phyloP scores from a whole-genome alignment of 257 asterid species.

The Jacaranda mimosifolia region DNA sequence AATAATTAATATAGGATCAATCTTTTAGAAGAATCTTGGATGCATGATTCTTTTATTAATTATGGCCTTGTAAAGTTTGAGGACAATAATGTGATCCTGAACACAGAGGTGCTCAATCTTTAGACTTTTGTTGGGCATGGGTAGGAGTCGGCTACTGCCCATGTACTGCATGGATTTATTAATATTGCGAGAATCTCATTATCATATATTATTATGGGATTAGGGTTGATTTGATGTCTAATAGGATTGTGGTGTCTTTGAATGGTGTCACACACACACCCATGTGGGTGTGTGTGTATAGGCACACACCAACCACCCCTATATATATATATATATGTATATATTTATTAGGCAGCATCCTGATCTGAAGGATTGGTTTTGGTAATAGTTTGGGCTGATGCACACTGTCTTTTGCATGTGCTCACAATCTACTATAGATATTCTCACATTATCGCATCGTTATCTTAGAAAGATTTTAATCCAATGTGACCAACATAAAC shows the following conservation, averaged over 20 bases:
- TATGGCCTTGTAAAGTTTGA: constrained; percentile 18
- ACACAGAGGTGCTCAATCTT: constrained; percentile 20
- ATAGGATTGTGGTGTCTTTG: constrained; percentile 40
- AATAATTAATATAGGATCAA: neutral
- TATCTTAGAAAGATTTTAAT: constrained; percentile 42
- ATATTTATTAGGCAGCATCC: constrained; percentile 12
- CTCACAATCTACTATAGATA: constrained; percentile 60
- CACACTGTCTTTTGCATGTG: constrained; percentile 48
- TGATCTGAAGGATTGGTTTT: constrained; percentile 9
- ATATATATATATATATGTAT: neutral
- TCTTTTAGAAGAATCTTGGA: constrained; percentile 25
- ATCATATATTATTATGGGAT: constrained; percentile 37
- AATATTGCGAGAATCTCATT: constrained; percentile 31
- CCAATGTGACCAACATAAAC: constrained; percentile 46
- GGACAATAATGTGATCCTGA: constrained; percentile 27
- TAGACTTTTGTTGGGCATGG: constrained; percentile 18
- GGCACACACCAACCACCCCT: neutral
- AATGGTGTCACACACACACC: neutral
- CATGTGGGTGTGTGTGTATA: constrained; percentile 5
- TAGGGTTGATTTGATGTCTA: constrained; percentile 52
- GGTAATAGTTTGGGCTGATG: constrained; percentile 37
- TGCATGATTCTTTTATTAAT: constrained; percentile 37
- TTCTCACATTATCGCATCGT: constrained; percentile 46
- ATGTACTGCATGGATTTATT: neutral
- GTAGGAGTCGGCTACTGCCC: neutral